Conservation (phyloP, 306 rosid genomes). For the Rosa lucieae region DNA sequence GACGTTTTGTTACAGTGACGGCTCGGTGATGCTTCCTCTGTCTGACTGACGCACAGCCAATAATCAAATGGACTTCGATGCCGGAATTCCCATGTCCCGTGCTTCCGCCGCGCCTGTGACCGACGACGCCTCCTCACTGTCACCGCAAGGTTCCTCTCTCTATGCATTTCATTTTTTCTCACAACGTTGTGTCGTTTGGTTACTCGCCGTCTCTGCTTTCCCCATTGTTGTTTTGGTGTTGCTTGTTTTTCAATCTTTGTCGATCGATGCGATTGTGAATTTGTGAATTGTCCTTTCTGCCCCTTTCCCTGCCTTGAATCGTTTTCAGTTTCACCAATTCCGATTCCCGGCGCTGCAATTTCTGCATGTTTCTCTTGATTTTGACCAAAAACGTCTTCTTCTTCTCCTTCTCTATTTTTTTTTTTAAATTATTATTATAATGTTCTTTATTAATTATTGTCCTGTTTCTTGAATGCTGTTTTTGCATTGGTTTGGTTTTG, state of each 20-base stretch:
- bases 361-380: background rate
- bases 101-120: conserved; percentile 39
- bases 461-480: background rate
- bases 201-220: conserved; percentile 3
- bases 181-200: background rate
- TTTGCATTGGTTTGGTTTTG: background rate
- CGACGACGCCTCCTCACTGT: conserved; percentile 53
- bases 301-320: conserved; percentile 1
- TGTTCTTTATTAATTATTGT: background rate
- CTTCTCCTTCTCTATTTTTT: background rate
- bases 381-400: background rate
- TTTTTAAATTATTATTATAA: background rate
- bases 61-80: conserved; percentile 70
- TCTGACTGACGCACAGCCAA: conserved; percentile 2
- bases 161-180: background rate
- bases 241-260: conserved; percentile 9
- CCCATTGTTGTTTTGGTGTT: background rate
- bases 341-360: background rate
- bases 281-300: conserved; percentile 21
- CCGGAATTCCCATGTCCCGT: conserved; percentile 66
- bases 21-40: conserved; percentile 14
- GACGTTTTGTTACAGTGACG: conserved; percentile 30
- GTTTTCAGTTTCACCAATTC: background rate
- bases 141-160: conserved; percentile 40
- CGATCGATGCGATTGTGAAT: conserved; percentile 7